A percentile compares a stretch with the other conserved stretches of the same genome.
Conservation (phyloP, 805 yeast species). For the Wickerhamia fluorescens region DNA sequence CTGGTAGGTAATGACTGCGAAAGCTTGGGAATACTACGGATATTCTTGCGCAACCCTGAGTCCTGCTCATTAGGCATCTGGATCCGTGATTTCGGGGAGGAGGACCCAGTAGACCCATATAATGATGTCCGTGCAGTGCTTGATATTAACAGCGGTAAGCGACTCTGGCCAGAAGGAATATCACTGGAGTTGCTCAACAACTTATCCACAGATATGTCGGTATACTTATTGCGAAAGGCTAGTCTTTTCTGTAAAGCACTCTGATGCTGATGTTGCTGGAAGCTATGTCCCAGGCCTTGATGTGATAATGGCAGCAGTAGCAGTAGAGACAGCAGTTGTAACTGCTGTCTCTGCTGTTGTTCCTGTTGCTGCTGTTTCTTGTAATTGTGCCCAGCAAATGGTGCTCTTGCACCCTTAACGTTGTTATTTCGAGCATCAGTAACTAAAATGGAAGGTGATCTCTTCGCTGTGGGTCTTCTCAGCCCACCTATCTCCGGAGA, state of each 20-base stretch:
- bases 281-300: constrained; percentile 13
- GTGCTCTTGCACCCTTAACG: constrained; percentile 54
- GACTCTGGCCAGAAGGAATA: constrained; percentile 73
- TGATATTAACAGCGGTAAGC: constrained; percentile 29
- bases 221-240: constrained; percentile 44
- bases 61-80: not conserved
- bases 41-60: constrained; percentile 19
- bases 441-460: constrained; percentile 90
- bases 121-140: constrained; percentile 8
- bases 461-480: constrained; percentile 56
- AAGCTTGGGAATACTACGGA: constrained; percentile 45
- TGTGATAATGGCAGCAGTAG: constrained; percentile 19
- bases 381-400: constrained; percentile 65
- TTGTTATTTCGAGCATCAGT: constrained; percentile 71
- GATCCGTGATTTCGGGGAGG: constrained; percentile 11
- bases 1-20: constrained; percentile 58
- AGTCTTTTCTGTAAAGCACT: constrained; percentile 20
- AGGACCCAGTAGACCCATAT: no score
- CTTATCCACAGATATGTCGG: constrained; percentile 76
- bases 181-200: constrained; percentile 74
- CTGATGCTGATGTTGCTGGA: constrained; percentile 14
- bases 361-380: constrained; percentile 30
- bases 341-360: constrained; percentile 11
- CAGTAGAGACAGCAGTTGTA: constrained; percentile 12
- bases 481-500: no score